Percentiles rank a stretch among this genome's conserved stretches.
These are phyloP conservation scores for Ascochyta pisi DNA, from an alignment of 2,329 filamentous ascomycete genomes.

Conservation along the genomic window DNA sequence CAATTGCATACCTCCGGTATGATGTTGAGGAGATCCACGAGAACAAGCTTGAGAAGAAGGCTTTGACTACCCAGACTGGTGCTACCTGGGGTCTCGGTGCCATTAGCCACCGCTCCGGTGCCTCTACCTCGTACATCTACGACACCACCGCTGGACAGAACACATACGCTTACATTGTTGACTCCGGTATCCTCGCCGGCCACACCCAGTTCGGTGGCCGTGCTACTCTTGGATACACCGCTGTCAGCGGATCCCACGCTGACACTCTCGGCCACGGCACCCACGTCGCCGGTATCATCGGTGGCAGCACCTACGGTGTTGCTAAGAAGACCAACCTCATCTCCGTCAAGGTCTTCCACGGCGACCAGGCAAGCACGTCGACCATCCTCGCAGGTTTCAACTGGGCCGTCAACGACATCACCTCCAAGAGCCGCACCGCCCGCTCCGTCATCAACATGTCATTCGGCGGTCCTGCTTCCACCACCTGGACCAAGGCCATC, in stretches of 20 bases:
- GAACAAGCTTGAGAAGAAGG: conserved; percentile 19
- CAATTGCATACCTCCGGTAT: conserved; percentile 19
- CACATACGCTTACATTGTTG: conserved; percentile 65
- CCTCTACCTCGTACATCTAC: conserved; percentile 26
- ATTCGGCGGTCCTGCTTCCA: conserved; percentile 32
- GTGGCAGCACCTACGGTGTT: conserved; percentile 27
- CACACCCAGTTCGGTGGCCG: conserved; percentile 52
- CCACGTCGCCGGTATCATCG: conserved; percentile 27
- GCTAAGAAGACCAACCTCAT: conserved; percentile 33
- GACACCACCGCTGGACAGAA: conserved; percentile 22
- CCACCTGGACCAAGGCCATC: conserved; percentile 36
- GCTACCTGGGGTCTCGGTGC: conserved; percentile 34
- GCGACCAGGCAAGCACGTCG: conserved; percentile 7
- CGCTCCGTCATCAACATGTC: conserved; percentile 40
- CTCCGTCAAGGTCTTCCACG: conserved; percentile 38
- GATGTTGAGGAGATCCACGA: conserved; percentile 18
- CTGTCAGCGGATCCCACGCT: conserved; percentile 13
- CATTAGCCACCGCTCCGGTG: conserved; percentile 23
- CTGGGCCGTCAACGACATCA: conserved; percentile 34
- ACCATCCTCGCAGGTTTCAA: conserved; percentile 29
- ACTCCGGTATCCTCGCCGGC: conserved; percentile 63
- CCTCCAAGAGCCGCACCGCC: conserved; percentile 19
- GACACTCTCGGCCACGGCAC: conserved; percentile 36
- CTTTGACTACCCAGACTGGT: conserved; percentile 25
- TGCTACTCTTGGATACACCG: conserved; percentile 26